Evolutionary conservation across 768 basidiomycete species (phyloP).

Genomic region (Russula vinacea): DNA sequence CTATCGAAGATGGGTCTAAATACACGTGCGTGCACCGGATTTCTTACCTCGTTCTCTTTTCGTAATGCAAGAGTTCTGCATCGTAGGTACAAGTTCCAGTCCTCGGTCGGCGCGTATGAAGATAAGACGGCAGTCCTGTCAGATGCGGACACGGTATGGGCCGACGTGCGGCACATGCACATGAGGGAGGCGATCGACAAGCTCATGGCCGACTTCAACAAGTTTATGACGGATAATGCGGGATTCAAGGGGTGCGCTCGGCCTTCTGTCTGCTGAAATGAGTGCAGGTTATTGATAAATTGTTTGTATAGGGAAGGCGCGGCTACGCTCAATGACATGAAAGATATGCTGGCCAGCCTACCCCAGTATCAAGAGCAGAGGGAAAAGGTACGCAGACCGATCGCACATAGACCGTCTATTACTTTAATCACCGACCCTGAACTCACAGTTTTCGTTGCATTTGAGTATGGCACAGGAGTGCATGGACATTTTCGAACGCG

Average conservation of each 20-base stretch:
- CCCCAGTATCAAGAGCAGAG: constrained; percentile 94
- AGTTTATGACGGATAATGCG: constrained; percentile 90
- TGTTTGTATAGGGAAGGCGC: constrained; percentile 58
- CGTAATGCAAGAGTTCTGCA: neutral
- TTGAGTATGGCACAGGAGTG: constrained; percentile 97
- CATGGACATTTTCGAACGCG: constrained; percentile 88
- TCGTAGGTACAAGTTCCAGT: constrained; percentile 87
- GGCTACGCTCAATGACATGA: constrained; percentile 93
- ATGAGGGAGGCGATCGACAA: constrained; percentile 99
- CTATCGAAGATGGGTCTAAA: constrained; percentile 78
- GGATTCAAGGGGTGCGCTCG: constrained; percentile 79
- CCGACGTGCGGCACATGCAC: constrained; percentile 91
- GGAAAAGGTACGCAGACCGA: constrained; percentile 63
- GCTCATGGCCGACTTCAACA: constrained; percentile 93
- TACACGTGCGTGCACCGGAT: constrained; percentile 63
- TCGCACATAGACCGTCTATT: neutral
- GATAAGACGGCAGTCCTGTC: constrained; percentile 84
- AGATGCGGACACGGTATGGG: constrained; percentile 89
- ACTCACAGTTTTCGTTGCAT: constrained; percentile 83
- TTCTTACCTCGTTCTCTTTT: neutral
- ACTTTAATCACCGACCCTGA: neutral
- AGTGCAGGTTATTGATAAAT: neutral
- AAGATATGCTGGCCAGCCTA: constrained; percentile 94
- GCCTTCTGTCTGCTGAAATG: neutral
- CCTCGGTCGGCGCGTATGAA: constrained; percentile 79